Evolutionary conservation across 2,329 filamentous ascomycete species (phyloP).

Genomic region (Ilyonectria destructans): DNA sequence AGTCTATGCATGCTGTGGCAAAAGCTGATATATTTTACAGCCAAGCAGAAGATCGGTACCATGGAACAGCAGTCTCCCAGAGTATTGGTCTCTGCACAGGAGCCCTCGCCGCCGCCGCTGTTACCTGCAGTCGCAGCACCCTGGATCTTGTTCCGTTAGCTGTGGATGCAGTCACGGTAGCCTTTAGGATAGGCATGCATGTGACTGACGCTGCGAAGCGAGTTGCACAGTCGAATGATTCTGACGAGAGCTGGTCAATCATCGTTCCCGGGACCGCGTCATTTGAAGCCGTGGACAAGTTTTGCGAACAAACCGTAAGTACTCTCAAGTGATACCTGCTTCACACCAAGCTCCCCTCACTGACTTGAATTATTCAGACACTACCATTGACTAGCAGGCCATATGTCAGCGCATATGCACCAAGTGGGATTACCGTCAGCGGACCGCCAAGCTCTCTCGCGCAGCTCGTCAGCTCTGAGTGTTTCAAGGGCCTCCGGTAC

Average conservation of each 20-base stretch:
- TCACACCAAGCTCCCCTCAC: not conserved
- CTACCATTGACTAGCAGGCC: constrained; percentile 36
- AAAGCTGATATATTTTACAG: not conserved
- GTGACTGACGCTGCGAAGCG: constrained; percentile 36
- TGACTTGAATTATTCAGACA: not conserved
- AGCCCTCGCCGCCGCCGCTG: constrained; percentile 40
- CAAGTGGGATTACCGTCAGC: constrained; percentile 40
- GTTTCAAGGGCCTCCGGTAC: constrained; percentile 17
- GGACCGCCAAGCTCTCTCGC: constrained; percentile 36
- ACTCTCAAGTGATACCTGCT: too few species aligned
- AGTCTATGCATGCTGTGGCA: not conserved
- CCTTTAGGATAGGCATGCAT: constrained; percentile 39
- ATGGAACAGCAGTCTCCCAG: constrained; percentile 35
- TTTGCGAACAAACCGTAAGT: constrained; percentile 18
- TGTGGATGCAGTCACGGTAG: constrained; percentile 31
- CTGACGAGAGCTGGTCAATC: constrained; percentile 40
- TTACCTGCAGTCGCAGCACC: constrained; percentile 42
- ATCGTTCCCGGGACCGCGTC: constrained; percentile 36
- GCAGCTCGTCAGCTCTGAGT: constrained; percentile 28
- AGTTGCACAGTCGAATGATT: constrained; percentile 24
- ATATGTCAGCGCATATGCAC: constrained; percentile 43
- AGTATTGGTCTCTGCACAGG: constrained; percentile 43
- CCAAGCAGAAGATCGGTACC: constrained; percentile 33
- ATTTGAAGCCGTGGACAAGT: constrained; percentile 20
- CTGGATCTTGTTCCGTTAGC: constrained; percentile 40